Conservation (phyloP, 2,329 filamentous ascomycete genomes). For the Penicillium griseofulvum region DNA sequence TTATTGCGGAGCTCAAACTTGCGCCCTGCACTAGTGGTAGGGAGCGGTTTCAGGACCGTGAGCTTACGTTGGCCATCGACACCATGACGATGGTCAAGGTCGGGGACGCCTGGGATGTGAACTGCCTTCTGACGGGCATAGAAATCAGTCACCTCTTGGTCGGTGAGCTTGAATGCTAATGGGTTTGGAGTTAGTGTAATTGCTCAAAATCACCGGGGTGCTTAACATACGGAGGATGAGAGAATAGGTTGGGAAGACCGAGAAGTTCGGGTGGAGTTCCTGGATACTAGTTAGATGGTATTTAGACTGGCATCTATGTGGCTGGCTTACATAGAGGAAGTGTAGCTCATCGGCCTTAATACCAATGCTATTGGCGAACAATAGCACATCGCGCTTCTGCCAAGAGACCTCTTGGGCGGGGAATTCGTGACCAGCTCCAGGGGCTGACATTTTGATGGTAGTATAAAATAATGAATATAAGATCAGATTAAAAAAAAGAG, state of each 20-base stretch:
- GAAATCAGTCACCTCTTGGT: constrained; percentile 79
- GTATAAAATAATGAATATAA: background rate
- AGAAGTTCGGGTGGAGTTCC: constrained; percentile 85
- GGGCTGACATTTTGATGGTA: constrained; percentile 43
- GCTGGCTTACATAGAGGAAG: constrained; percentile 72
- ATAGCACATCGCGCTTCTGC: constrained; percentile 81
- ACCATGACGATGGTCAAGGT: constrained; percentile 69
- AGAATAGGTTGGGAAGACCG: constrained; percentile 85
- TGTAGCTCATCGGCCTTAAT: constrained; percentile 83
- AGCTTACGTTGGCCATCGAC: constrained; percentile 83
- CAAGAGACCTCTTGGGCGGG: constrained; percentile 73
- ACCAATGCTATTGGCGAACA: constrained; percentile 89
- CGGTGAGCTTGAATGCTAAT: constrained; percentile 70
- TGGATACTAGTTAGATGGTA: constrained; percentile 34
- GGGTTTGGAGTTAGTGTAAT: constrained; percentile 36
- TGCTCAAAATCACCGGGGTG: background rate
- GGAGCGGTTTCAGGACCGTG: constrained; percentile 72
- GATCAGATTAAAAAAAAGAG: background rate
- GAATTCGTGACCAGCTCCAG: constrained; percentile 73
- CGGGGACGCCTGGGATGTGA: constrained; percentile 72
- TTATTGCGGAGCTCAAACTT: constrained; percentile 75
- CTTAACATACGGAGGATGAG: constrained; percentile 66
- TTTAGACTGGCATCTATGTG: background rate
- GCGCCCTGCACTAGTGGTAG: constrained; percentile 66
- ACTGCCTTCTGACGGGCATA: constrained; percentile 66